Conservation (phyloP, 768 basidiomycete genomes). For the Candolleomyces efflorescens region DNA sequence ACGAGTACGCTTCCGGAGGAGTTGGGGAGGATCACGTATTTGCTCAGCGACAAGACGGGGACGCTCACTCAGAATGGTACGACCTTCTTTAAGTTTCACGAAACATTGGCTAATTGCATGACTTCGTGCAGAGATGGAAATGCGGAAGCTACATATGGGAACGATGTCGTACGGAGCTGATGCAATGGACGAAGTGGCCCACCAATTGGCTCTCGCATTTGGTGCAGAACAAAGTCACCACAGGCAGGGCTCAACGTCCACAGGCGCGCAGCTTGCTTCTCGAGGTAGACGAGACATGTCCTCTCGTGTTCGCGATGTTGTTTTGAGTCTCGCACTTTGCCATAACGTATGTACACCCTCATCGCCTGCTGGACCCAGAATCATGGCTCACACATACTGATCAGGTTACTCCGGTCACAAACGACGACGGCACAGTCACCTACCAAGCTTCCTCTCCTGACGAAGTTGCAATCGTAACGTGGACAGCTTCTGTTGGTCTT, state of each 20-base stretch:
- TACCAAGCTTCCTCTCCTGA: conserved; percentile 99
- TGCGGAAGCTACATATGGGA: conserved; percentile 98
- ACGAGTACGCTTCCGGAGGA: conserved; percentile 98
- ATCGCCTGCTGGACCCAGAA: too few species aligned
- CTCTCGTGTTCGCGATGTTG: conserved; percentile 86
- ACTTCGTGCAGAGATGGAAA: conserved; percentile 83
- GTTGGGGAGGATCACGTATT: conserved; percentile 90
- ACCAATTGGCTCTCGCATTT: conserved; percentile 85
- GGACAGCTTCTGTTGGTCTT: conserved; percentile 94
- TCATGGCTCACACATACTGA: neutral
- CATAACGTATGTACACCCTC: conserved; percentile 75
- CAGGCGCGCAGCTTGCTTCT: conserved; percentile 78
- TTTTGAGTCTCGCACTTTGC: conserved; percentile 89
- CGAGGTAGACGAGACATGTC: conserved; percentile 94
- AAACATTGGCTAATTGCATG: neutral
- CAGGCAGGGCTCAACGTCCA: conserved; percentile 41
- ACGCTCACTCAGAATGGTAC: conserved; percentile 95
- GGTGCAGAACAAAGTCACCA: conserved; percentile 47
- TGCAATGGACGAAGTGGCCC: conserved; percentile 98
- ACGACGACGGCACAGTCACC: conserved; percentile 92
- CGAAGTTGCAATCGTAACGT: conserved; percentile 97
- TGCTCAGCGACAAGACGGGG: conserved; percentile 97
- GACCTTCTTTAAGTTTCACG: neutral
- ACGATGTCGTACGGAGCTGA: conserved; percentile 96
- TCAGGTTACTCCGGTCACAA: conserved; percentile 91